Percentiles rank a stretch among this genome's conserved stretches.
Conservation (phyloP, 2,329 filamentous ascomycete species). For the Colletotrichum simmondsii region DNA sequence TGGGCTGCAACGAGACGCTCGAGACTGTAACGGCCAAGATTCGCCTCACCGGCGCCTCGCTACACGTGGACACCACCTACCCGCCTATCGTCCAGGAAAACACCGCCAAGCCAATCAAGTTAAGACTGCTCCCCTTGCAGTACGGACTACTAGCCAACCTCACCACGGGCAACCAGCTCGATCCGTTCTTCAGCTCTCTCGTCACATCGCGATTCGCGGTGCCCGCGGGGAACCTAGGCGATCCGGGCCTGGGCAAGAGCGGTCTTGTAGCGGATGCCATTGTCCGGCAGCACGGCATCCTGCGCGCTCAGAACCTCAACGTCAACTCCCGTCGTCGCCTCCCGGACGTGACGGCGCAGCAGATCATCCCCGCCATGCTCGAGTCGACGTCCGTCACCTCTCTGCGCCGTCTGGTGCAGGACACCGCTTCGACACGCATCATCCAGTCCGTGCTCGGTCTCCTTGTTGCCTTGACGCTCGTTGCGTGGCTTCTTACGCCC, state of each 20-base stretch:
- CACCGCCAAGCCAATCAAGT: constrained; percentile 35
- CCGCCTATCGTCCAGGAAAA: constrained; percentile 42
- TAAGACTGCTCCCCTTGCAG: constrained; percentile 40
- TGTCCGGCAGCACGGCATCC: constrained; percentile 47
- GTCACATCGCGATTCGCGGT: constrained; percentile 47
- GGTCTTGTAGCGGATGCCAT: constrained; percentile 45
- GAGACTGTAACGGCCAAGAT: constrained; percentile 42
- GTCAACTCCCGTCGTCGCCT: constrained; percentile 35
- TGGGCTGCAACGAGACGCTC: constrained; percentile 52
- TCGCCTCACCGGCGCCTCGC: constrained; percentile 36
- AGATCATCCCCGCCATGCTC: constrained; percentile 27
- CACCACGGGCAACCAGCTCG: constrained; percentile 41
- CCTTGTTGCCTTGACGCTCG: constrained; percentile 40
- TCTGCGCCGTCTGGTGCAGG: constrained; percentile 41
- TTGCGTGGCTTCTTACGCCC: constrained; percentile 43
- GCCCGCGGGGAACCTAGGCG: constrained; percentile 39
- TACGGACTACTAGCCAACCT: constrained; percentile 44
- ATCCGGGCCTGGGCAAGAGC: constrained; percentile 30
- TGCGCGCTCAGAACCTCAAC: constrained; percentile 48
- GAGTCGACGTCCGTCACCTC: constrained; percentile 32
- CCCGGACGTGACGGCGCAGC: constrained; percentile 8
- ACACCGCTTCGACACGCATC: constrained; percentile 45
- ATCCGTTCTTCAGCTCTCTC: constrained; percentile 48
- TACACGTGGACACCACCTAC: constrained; percentile 42
- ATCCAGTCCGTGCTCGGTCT: constrained; percentile 46